Base-by-base conservation (phyloP, 78 protist species). In the Ministeria vibrans region DNA sequence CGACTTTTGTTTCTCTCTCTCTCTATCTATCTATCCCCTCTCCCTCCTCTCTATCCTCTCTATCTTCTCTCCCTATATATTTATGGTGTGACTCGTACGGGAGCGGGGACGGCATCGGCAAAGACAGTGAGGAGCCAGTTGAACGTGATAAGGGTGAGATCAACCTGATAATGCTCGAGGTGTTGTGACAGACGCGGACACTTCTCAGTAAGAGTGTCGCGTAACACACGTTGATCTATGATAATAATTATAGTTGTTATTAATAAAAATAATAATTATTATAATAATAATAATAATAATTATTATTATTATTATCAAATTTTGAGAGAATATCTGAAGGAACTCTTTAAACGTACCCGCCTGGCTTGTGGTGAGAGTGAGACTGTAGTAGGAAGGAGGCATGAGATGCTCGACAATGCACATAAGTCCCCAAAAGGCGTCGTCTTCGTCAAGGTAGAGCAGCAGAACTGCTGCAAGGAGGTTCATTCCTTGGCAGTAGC, bases 401-500 rank as follows among this genome's bases (percentile, higher is more conserved):
- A 44, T 0, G 38, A 44, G 0, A 6, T 44, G 62, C n/a, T 44
- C 61, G n/a, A 70, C 20, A 23, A 44, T 2, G 61, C 41, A 51
- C 27, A 44, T 59, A 5, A 70, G 38, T 20, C 51, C 62, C 86
- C 86, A 82, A 62, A 82, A 82, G 2, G 86, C 80, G 30, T 22
- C 36, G 77, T 82, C 86, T 63, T 82, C 86, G 32, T 39, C 53
- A 25, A 45, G 0, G n/a, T 11, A 7, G n/a, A 75, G 77, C 69
- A 81, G 76, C 18, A 72, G 63, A 15, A 71, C 0, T 23, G 80
- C 85, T 28, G 75, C 85, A 20, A 81, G 2, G 9, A 73, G 45
- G 53, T 51, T 55, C 81, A 51, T 51, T 34, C 81, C 81, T 42
- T 77, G 82, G 44, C 45, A 42, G 82, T 64, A 78, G 34, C 83